Percentiles rank a stretch among this genome's conserved stretches.
Evolutionary conservation across 306 rosid genomes (phyloP).

Genomic region (Citrullus amarus): DNA sequence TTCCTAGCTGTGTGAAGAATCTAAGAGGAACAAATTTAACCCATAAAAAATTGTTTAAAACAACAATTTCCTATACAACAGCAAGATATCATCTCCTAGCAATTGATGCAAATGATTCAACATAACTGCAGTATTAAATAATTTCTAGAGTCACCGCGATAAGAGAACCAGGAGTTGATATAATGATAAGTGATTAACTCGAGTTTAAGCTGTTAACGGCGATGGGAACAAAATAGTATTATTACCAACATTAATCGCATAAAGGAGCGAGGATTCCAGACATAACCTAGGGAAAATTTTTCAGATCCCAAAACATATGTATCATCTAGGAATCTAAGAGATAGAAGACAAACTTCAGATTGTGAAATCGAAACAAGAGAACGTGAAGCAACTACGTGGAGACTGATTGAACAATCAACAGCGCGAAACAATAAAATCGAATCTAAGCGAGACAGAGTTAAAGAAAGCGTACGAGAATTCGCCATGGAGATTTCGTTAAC

Average conservation of each 20-base stretch:
- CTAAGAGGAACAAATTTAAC: neutral
- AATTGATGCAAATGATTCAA: neutral
- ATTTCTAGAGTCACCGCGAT: neutral
- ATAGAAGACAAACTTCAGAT: neutral
- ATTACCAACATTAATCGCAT: neutral
- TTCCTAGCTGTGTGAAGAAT: neutral
- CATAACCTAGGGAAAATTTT: neutral
- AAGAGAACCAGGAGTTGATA: neutral
- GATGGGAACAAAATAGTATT: neutral
- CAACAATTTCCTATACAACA: neutral
- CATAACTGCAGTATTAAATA: neutral
- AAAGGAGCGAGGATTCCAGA: neutral
- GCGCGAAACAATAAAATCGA: neutral
- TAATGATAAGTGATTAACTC: neutral
- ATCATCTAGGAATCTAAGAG: neutral
- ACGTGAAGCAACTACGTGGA: neutral
- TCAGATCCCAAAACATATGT: neutral
- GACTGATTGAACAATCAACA: neutral
- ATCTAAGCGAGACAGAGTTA: neutral
- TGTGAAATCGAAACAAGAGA: neutral
- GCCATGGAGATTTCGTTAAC: conserved; percentile 92
- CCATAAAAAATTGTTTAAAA: neutral
- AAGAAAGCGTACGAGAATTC: conserved; percentile 50
- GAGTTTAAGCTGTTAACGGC: neutral
- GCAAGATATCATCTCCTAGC: neutral